These are phyloP conservation scores for Geotrichum restrictum DNA, from an alignment of 1,139 yeast species.

Conservation along the genomic window DNA sequence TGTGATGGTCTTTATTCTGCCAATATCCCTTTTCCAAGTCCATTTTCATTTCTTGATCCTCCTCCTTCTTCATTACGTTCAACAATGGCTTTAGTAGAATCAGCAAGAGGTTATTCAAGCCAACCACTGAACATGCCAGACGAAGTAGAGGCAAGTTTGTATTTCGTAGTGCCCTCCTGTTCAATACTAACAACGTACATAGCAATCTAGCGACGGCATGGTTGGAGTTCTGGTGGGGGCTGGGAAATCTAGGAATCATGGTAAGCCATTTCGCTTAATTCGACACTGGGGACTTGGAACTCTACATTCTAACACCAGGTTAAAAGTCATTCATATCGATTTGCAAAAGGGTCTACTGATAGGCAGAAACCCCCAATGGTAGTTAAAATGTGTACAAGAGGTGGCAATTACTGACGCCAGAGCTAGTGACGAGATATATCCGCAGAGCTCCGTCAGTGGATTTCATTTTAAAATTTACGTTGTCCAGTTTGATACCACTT, in stretches of 20 bases:
- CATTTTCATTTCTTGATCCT: no score
- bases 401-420: no score
- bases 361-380: conserved; percentile 25
- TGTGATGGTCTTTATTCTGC: no score
- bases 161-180: background rate
- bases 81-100: no score
- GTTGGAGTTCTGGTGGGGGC: conserved; percentile 19
- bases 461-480: conserved; percentile 50
- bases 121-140: no score
- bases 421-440: conserved; percentile 33
- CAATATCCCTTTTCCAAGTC: no score
- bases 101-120: no score
- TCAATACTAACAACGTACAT: background rate
- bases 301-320: background rate
- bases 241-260: conserved; percentile 9
- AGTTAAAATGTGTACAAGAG: background rate
- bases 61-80: no score
- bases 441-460: conserved; percentile 42
- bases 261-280: background rate
- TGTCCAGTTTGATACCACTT: conserved; percentile 48
- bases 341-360: conserved; percentile 13
- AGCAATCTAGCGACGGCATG: background rate
- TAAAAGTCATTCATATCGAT: conserved; percentile 11
- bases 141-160: background rate
- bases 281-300: background rate